A percentile compares a stretch with the other conserved stretches of the same genome.
Conservation (phyloP, 768 basidiomycete species). For the Podaxis sp. region DNA sequence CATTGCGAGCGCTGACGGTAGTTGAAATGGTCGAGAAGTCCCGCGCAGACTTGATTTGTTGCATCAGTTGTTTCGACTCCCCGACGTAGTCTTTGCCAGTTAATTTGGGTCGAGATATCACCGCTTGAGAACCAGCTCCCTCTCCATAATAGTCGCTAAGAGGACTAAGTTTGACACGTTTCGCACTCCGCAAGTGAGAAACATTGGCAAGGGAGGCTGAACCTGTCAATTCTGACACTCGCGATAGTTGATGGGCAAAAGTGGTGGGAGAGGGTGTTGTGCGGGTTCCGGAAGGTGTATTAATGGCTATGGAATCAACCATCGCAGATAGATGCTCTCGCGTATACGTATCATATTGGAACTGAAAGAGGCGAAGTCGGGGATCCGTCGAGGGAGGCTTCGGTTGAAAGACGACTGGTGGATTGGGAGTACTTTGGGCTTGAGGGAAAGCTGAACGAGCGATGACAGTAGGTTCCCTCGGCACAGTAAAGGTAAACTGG, state of each 20-base stretch:
- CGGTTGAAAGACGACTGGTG: slow-evolving; percentile 28
- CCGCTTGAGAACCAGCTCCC: slow-evolving; percentile 44
- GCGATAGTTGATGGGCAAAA: slow-evolving; percentile 43
- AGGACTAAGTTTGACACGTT: slow-evolving; percentile 79
- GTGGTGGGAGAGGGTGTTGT: slow-evolving; percentile 48
- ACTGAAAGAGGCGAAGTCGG: slow-evolving; percentile 84
- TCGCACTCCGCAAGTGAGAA: slow-evolving; percentile 69
- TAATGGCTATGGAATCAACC: slow-evolving; percentile 91
- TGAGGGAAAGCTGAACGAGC: slow-evolving; percentile 42
- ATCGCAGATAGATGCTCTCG: slow-evolving; percentile 91
- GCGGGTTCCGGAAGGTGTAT: slow-evolving; percentile 61
- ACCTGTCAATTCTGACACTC: slow-evolving; percentile 43
- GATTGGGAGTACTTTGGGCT: slow-evolving; percentile 63
- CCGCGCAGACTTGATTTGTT: slow-evolving; percentile 74
- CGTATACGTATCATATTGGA: slow-evolving; percentile 96
- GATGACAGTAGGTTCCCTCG: slow-evolving; percentile 34
- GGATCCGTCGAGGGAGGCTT: slow-evolving; percentile 58
- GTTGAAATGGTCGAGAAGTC: slow-evolving; percentile 79
- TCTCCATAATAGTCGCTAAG: slow-evolving; percentile 56
- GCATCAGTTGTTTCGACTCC: slow-evolving; percentile 76
- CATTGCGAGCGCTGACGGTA: slow-evolving; percentile 41
- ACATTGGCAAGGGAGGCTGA: slow-evolving; percentile 34
- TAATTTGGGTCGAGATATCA: slow-evolving; percentile 48
- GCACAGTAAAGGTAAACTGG: slow-evolving; percentile 77
- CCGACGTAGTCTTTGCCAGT: slow-evolving; percentile 71